These are phyloP conservation scores for Yarrowia sp. DNA, from an alignment of 805 yeast genomes.

Conservation along the genomic window DNA sequence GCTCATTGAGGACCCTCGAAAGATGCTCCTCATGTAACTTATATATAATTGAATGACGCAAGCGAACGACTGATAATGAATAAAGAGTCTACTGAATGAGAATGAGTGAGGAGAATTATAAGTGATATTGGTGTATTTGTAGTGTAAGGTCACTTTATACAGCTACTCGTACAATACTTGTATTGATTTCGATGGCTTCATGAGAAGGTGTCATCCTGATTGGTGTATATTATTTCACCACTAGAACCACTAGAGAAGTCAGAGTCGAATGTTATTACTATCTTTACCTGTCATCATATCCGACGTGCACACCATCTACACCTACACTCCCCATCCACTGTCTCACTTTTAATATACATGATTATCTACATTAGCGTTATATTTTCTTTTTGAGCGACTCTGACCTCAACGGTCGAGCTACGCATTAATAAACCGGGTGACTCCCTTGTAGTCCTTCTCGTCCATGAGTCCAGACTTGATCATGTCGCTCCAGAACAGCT, in stretches of 20 bases:
- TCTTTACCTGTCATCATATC: too few species aligned
- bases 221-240: too few species aligned
- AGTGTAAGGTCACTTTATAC: too few species aligned
- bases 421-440: slow-evolving; percentile 17
- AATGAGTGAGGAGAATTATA: background rate
- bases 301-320: too few species aligned
- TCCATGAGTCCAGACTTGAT: slow-evolving; percentile 62
- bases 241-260: too few species aligned
- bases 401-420: background rate
- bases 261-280: too few species aligned
- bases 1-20: slow-evolving; percentile 97
- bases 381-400: background rate
- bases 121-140: too few species aligned
- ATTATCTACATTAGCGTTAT: slow-evolving; percentile 10
- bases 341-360: background rate
- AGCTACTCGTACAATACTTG: too few species aligned
- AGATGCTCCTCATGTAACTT: slow-evolving; percentile 71
- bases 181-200: too few species aligned
- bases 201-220: too few species aligned
- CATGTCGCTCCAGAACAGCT: slow-evolving; percentile 76
- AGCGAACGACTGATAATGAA: slow-evolving; percentile 11
- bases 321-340: too few species aligned
- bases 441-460: slow-evolving; percentile 49
- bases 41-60: slow-evolving; percentile 38
- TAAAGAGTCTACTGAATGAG: background rate